phyloP scores from a whole-genome alignment of 495 filamentous ascomycete genomes.

The Cetradonia linearis region DNA sequence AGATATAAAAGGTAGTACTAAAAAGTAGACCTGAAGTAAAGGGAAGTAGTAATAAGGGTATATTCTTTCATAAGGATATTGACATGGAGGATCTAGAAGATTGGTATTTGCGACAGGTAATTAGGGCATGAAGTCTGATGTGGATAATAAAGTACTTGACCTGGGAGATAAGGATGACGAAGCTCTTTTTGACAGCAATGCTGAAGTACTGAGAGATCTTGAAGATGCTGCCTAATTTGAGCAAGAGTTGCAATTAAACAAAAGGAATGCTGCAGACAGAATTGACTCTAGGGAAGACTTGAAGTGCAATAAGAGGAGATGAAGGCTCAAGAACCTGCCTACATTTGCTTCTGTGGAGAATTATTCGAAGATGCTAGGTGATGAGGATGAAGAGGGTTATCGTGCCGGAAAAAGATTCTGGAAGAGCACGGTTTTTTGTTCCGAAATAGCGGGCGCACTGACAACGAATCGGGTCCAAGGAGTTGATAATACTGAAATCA shows the following conservation, averaged over 20 bases:
- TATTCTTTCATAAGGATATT: conserved; percentile 37
- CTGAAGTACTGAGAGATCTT: conserved; percentile 45
- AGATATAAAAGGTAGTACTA: conserved; percentile 91
- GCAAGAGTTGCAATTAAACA: conserved; percentile 26
- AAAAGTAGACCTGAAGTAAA: conserved; percentile 68
- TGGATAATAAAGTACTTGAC: conserved; percentile 33
- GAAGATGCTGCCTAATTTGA: conserved; percentile 31
- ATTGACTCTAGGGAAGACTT: conserved; percentile 20
- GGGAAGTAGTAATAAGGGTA: conserved; percentile 49
- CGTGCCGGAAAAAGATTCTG: no score
- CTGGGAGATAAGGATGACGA: conserved; percentile 43
- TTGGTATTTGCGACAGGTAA: no score
- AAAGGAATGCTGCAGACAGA: conserved; percentile 25
- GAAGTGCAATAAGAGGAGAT: conserved; percentile 54
- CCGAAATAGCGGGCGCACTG: no score
- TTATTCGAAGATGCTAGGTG: conserved; percentile 76
- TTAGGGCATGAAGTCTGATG: conserved; percentile 34
- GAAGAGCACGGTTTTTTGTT: no score
- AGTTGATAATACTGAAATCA: no score
- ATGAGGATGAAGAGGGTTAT: conserved; percentile 50
- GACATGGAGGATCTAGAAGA: conserved; percentile 38
- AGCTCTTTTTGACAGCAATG: conserved; percentile 44
- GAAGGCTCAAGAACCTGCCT: conserved; percentile 79
- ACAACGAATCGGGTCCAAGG: no score
- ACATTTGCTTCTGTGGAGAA: conserved; percentile 89